These are phyloP conservation scores for Leccinum arenicola DNA, from an alignment of 768 basidiomycete genomes.

Conservation along the genomic window DNA sequence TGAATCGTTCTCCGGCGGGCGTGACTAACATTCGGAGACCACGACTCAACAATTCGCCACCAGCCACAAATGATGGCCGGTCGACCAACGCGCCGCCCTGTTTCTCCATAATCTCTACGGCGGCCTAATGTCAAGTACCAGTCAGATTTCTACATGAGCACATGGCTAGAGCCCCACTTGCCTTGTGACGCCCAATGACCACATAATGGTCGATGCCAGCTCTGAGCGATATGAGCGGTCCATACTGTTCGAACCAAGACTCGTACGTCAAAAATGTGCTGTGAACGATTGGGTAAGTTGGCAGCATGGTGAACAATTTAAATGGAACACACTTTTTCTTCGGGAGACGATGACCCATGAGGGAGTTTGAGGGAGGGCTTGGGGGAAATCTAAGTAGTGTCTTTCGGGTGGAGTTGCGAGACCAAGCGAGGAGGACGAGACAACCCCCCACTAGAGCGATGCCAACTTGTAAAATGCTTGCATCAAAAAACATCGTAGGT, in stretches of 20 bases:
- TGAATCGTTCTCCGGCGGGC: conserved; percentile 49
- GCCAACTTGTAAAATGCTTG: background rate
- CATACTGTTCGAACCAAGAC: conserved; percentile 54
- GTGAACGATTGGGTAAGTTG: background rate
- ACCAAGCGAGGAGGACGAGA: conserved; percentile 6
- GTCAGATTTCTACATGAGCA: background rate
- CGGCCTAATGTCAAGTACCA: conserved; percentile 36
- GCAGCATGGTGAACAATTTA: background rate
- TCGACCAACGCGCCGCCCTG: conserved; percentile 38
- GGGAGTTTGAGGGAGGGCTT: conserved; percentile 2
- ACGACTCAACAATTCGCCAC: conserved; percentile 49
- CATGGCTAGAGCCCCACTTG: background rate
- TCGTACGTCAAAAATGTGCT: conserved; percentile 32
- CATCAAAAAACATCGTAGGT: background rate
- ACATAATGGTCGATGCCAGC: conserved; percentile 35
- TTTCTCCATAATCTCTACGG: conserved; percentile 59
- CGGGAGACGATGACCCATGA: conserved; percentile 5
- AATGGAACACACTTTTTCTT: conserved; percentile 4
- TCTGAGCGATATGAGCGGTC: conserved; percentile 52
- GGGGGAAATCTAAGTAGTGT: conserved; percentile 2
- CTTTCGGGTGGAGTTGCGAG: background rate
- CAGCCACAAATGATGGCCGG: conserved; percentile 40
- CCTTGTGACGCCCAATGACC: conserved; percentile 20
- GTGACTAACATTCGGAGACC: conserved; percentile 53
- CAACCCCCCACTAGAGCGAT: background rate